phyloP scores from a whole-genome alignment of 2,329 filamentous ascomycete genomes.

The Talaromyces sp. region DNA sequence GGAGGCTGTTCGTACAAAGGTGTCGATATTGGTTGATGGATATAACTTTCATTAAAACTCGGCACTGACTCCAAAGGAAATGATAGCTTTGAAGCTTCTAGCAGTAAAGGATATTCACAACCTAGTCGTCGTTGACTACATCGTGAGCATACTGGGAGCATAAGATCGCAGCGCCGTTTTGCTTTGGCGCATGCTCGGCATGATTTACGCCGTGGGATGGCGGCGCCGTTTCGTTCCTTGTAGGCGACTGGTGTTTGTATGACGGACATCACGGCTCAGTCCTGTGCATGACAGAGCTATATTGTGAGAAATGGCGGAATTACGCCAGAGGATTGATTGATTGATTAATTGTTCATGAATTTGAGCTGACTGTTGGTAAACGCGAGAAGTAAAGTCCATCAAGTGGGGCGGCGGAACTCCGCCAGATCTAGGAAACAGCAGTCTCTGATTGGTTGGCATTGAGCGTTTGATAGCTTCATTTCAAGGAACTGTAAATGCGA shows the following conservation, averaged over 20 bases:
- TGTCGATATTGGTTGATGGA: not conserved
- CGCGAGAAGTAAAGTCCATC: not conserved
- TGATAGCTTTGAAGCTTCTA: constrained; percentile 14
- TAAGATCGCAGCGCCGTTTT: constrained; percentile 57
- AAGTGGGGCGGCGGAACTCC: constrained; percentile 13
- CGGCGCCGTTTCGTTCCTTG: constrained; percentile 44
- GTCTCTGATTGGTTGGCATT: not conserved
- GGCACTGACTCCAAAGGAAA: not conserved
- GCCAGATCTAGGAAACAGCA: constrained; percentile 4
- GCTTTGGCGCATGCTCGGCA: constrained; percentile 56
- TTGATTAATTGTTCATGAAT: not conserved
- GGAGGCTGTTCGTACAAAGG: not conserved
- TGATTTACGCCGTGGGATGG: constrained; percentile 51
- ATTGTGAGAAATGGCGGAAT: not conserved
- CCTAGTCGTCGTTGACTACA: constrained; percentile 49
- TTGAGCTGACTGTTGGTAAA: not conserved
- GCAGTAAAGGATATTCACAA: constrained; percentile 46
- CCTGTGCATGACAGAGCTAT: not conserved
- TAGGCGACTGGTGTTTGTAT: constrained; percentile 14
- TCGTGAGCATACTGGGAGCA: constrained; percentile 51
- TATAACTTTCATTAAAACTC: not conserved
- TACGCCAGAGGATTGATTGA: not conserved
- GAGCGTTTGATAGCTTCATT: not conserved
- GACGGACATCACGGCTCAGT: constrained; percentile 5
- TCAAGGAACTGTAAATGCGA: not conserved